Evolutionary conservation across 2,329 filamentous ascomycete genomes (phyloP), one percentile per base, ranked within the genome.

Genomic region (Cadophora sp.): DNA sequence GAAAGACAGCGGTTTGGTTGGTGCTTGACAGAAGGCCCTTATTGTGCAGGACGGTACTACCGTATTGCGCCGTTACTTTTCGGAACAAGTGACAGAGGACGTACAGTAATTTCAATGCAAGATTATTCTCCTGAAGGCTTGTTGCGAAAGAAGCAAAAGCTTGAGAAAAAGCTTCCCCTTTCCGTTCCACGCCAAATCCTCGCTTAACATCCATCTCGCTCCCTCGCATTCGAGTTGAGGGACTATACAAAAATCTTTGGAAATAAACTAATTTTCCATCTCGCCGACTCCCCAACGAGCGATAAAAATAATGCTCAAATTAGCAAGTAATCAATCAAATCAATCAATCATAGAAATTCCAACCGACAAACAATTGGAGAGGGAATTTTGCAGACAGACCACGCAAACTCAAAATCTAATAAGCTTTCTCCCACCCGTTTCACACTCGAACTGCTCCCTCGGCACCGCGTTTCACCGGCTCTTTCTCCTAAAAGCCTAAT

Each of bases 381-480:
- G n/a, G n/a, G n/a, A n/a, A n/a, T n/a, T n/a, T n/a, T n/a, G n/a
- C n/a, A n/a, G n/a, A n/a, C n/a, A n/a, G n/a, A n/a, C n/a, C n/a
- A n/a, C n/a, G n/a, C n/a, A 24, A 40, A 59, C n/a, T 27, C 34
- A 24, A 59, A 27, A 19, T 43, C 6, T 22, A 40, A 26, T 43
- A 59, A 59, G 56, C 56, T 40, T 59, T 22, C 6, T 14, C 29
- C 16, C n/a, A 3, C 37, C 6, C 34, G 56, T 59, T 59, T 59
- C 56, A 59, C 56, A 16, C 40, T 4, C 5, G 5, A 3, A 5
- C 6, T 16, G 22, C 22, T 26, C 6, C 24, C 19, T 43, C 56
- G 56, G 56, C 34, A 43, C 4, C n/a, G 24, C 22, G 56, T 59
- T 59, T 59, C 56, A 59, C 56, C 56, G 56, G 34, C 56, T 40